Base-by-base conservation (phyloP, 2,329 filamentous ascomycete genomes). In the Domatiomyces catenatus region DNA sequence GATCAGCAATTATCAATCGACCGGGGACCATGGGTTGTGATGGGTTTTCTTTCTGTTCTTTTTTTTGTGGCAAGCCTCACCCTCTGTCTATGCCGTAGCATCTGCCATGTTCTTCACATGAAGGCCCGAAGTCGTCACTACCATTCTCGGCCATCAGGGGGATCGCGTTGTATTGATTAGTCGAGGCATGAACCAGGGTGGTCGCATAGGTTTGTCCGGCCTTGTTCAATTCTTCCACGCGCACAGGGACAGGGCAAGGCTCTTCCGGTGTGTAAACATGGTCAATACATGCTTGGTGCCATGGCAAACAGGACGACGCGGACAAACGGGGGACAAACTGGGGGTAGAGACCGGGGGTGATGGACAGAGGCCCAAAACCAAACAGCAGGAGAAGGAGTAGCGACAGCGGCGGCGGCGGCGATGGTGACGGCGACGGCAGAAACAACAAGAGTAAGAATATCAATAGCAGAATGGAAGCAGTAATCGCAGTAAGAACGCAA, bases 1-100 rank as follows among this genome's bases (percentile, higher is more conserved):
- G 32, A 46, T 58, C 44, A 56, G 45, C 43, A n/a, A 18, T 42
- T 12, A 39, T 39, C 32, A 39, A 12, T 15, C 10, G 32, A 12
- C 32, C 3, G 5, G 32, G 32, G 10, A 39, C 32, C 32, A 39
- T 2, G 15, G 10, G 32, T 10, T 39, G 3, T 24, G 22, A 24
- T 6, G 3, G 22, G n/a, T n/a, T n/a, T n/a, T n/a, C n/a, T n/a
- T n/a, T n/a, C n/a, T n/a, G n/a, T 5, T 3, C 28, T 32, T 39
- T 39, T 39, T 39, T 36, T 8, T 36, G 5, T 39, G 42, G 46
- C 15, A 45, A 39, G 12, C 17, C 50, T 50, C 42, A 57, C 56
- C 51, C 45, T 53, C 53, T 55, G 44, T 50, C 55, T 12, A 50
- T 49, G 19, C 57, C 53, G 54, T 59, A 59, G 44, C 49, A 48